phyloP scores from a whole-genome alignment of 129 eudicot species.

The Chrysanthemum seticuspe region DNA sequence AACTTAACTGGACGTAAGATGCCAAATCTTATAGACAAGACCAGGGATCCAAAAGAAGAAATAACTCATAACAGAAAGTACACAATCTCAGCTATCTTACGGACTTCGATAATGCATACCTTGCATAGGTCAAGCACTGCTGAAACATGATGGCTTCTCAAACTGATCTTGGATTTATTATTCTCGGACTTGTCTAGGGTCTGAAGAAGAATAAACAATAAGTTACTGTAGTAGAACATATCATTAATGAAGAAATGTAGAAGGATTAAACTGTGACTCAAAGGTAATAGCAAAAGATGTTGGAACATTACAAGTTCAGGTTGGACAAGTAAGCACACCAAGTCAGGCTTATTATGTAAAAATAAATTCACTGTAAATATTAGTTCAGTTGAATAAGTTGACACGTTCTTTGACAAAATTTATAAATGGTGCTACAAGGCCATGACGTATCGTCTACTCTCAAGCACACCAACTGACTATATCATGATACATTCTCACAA shows the following conservation, averaged over 20 bases:
- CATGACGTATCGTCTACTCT: background rate
- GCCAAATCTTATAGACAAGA: slow-evolving; percentile 15
- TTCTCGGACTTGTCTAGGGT: slow-evolving; percentile 61
- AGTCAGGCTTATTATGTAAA: slow-evolving; percentile 10
- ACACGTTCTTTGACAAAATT: background rate
- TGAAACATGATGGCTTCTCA: slow-evolving; percentile 81
- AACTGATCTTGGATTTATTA: slow-evolving; percentile 55
- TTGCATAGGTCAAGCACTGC: slow-evolving; percentile 82
- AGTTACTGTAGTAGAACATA: slow-evolving; percentile 4
- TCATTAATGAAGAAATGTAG: slow-evolving; percentile 13
- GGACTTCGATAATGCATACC: slow-evolving; percentile 39
- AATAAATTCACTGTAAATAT: background rate
- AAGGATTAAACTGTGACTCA: slow-evolving; percentile 15
- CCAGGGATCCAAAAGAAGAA: background rate
- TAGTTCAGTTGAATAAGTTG: too few relatives aligned
- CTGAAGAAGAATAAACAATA: slow-evolving; percentile 40
- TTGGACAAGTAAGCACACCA: background rate
- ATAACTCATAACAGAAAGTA: slow-evolving; percentile 2
- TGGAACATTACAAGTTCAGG: background rate
- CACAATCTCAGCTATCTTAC: slow-evolving; percentile 2
- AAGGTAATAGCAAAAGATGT: background rate
- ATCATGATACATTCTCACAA: background rate
- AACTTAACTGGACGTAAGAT: slow-evolving; percentile 15
- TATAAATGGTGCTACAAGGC: background rate
- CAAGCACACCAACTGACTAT: background rate